These are phyloP conservation scores for Daldinia childiae DNA, from an alignment of 495 filamentous ascomycete species.

Conservation along the genomic window DNA sequence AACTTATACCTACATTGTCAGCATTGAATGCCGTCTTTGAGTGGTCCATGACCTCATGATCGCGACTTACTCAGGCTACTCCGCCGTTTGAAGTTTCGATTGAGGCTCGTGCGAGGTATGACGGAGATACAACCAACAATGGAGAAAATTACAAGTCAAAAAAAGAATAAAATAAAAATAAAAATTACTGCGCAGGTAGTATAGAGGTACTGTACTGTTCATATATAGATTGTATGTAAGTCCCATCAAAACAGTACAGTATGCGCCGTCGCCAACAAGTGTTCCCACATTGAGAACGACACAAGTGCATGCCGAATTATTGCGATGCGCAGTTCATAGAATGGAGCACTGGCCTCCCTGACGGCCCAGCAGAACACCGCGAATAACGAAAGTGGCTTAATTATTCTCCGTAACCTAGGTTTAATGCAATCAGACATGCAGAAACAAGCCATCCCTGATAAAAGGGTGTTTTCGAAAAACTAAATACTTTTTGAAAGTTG, in stretches of 20 bases:
- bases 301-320: conserved; percentile 32
- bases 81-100: conserved; percentile 22
- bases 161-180: neutral
- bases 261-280: conserved; percentile 1
- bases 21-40: conserved; percentile 25
- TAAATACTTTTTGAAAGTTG: conserved; percentile 10
- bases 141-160: conserved; percentile 16
- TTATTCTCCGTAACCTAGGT: conserved; percentile 36
- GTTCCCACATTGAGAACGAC: conserved; percentile 30
- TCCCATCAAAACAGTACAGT: neutral
- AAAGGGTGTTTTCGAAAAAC: conserved; percentile 21
- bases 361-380: conserved; percentile 7
- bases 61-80: conserved; percentile 7
- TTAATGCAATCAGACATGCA: conserved; percentile 21
- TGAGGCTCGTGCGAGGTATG: conserved; percentile 45
- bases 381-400: conserved; percentile 31
- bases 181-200: neutral
- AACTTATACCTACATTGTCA: conserved; percentile 20
- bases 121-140: conserved; percentile 32
- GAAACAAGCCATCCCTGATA: conserved; percentile 18
- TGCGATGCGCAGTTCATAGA: conserved; percentile 37
- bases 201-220: no score
- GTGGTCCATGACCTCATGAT: conserved; percentile 36
- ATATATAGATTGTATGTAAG: neutral
- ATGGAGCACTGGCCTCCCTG: conserved; percentile 17